A percentile compares a stretch with the other conserved stretches of the same genome.
phyloP scores from a whole-genome alignment of 2,329 filamentous ascomycete genomes.

The Beauveria caledonica region DNA sequence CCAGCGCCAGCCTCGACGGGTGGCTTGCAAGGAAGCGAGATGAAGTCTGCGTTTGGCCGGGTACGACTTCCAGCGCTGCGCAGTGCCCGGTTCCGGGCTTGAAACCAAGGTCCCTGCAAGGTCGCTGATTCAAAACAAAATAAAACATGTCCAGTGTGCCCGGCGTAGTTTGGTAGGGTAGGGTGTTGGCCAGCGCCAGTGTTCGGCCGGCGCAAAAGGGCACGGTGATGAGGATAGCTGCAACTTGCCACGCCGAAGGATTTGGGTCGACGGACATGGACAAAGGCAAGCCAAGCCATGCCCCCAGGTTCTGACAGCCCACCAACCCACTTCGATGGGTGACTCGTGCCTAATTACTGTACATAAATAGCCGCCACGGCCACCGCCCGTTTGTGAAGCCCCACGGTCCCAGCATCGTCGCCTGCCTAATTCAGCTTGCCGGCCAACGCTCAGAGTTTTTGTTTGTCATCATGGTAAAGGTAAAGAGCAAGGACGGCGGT shows the following conservation, averaged over 20 bases:
- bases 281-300: too few relatives aligned
- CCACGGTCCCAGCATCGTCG: not conserved
- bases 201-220: not conserved
- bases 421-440: conserved; percentile 6
- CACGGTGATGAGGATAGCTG: too few relatives aligned
- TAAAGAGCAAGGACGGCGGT: not conserved
- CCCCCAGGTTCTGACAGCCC: not conserved
- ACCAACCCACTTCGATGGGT: not conserved
- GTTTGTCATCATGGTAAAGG: not conserved
- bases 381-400: not conserved
- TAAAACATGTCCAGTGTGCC: too few relatives aligned
- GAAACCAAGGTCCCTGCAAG: not conserved
- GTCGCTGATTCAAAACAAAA: too few relatives aligned
- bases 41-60: conserved; percentile 3
- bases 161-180: not conserved
- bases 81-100: not conserved
- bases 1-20: not conserved
- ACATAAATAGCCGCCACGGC: not conserved
- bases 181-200: not conserved
- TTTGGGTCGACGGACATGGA: too few relatives aligned
- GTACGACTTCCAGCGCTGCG: conserved; percentile 1
- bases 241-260: too few relatives aligned
- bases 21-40: not conserved
- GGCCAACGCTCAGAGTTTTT: not conserved
- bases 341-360: too few relatives aligned